A percentile compares a stretch with the other conserved stretches of the same genome.
Evolutionary conservation across 305 asterid species (phyloP).

Genomic region (Fraxinus velutina): DNA sequence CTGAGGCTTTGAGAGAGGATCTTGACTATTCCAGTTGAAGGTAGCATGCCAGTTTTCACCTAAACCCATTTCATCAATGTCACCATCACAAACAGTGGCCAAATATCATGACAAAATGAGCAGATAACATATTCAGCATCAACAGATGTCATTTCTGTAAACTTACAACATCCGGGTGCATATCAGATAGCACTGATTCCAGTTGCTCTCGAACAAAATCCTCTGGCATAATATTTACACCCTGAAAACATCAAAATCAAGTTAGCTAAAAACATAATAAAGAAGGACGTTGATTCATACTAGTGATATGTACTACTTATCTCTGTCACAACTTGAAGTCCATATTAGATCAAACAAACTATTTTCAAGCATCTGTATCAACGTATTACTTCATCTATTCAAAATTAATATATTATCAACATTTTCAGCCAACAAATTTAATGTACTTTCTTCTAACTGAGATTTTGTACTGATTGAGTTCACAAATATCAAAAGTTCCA

Average conservation of each 20-base stretch:
- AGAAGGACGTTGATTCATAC: background rate
- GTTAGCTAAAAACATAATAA: background rate
- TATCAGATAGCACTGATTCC: conserved; percentile 76
- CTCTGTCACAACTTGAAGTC: background rate
- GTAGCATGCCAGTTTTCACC: conserved; percentile 99
- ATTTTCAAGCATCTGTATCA: background rate
- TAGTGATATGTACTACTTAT: background rate
- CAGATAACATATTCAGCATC: background rate
- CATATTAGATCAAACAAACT: background rate
- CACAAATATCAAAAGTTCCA: background rate
- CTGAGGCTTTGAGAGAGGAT: conserved; percentile 62
- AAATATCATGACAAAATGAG: background rate
- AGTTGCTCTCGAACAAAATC: conserved; percentile 70
- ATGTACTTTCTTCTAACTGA: background rate
- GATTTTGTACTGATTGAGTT: background rate
- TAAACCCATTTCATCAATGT: conserved; percentile 37
- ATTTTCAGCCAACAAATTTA: background rate
- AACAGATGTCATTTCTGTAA: background rate
- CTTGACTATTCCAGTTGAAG: conserved; percentile 69
- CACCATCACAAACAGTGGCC: background rate
- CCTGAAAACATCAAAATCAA: conserved; percentile 43
- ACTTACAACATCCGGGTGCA: conserved; percentile 89
- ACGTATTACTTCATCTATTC: background rate
- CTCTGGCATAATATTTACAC: conserved; percentile 55
- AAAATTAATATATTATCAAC: background rate